Conservation (phyloP, 1,284 basidiomycete genomes). For the Coriolopsis trogii region DNA sequence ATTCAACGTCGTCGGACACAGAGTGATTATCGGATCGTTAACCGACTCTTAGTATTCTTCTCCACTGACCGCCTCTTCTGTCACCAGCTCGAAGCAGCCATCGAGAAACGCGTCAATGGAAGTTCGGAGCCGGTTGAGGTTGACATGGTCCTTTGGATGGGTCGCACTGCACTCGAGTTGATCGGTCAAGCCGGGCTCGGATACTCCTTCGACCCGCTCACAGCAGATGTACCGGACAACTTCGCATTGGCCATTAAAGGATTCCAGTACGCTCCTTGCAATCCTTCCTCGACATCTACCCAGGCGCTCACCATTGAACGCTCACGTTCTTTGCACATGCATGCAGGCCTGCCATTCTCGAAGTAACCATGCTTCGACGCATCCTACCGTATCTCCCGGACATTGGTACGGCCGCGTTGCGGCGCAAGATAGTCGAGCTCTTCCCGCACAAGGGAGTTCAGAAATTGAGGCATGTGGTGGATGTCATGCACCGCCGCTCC, state of each 20-base stretch:
- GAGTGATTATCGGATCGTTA: too few species aligned
- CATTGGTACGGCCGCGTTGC: constrained; percentile 10
- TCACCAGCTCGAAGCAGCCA: neutral
- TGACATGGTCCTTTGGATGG: constrained; percentile 32
- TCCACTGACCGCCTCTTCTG: neutral
- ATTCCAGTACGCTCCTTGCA: constrained; percentile 18
- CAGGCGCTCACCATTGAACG: too few species aligned
- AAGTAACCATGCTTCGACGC: constrained; percentile 3
- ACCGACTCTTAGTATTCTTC: too few species aligned
- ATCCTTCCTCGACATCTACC: neutral
- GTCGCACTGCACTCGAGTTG: constrained; percentile 34
- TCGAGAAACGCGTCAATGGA: neutral
- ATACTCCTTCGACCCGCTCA: constrained; percentile 33
- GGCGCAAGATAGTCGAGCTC: constrained; percentile 13
- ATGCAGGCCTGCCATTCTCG: constrained; percentile 8
- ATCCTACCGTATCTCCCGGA: constrained; percentile 11
- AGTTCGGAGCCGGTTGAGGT: constrained; percentile 12
- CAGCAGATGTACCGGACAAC: constrained; percentile 16
- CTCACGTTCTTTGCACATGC: too few species aligned
- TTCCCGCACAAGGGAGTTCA: constrained; percentile 24
- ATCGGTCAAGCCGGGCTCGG: constrained; percentile 35
- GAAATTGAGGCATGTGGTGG: constrained; percentile 18
- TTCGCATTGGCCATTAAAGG: constrained; percentile 28
- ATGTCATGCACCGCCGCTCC: constrained; percentile 22
- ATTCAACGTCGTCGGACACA: constrained; percentile 6